Conservation (phyloP, 2,329 filamentous ascomycete species). For the Fusarium globosum region DNA sequence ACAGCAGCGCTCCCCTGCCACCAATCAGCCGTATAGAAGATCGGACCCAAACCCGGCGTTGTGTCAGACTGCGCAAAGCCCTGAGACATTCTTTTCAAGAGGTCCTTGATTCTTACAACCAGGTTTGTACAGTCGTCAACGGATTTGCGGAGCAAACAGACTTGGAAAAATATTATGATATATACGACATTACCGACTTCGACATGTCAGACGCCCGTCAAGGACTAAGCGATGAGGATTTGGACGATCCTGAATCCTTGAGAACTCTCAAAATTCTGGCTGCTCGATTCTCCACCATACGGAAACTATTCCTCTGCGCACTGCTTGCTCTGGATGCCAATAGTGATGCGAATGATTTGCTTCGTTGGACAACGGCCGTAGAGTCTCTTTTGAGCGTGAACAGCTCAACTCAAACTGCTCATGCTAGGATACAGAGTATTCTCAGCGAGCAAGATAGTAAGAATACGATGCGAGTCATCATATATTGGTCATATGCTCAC, state of each 20-base stretch:
- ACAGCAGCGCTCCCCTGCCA: conserved; percentile 85
- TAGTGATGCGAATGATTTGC: conserved; percentile 79
- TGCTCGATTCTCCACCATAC: conserved; percentile 80
- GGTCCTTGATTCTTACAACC: conserved; percentile 77
- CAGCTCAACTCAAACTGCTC: conserved; percentile 69
- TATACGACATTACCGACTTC: conserved; percentile 81
- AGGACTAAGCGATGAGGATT: conserved; percentile 72
- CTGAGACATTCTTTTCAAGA: conserved; percentile 76
- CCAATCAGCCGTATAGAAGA: conserved; percentile 94
- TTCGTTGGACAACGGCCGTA: conserved; percentile 81
- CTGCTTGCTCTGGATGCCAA: conserved; percentile 87
- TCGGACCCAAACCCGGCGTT: conserved; percentile 80
- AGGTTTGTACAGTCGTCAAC: conserved; percentile 75
- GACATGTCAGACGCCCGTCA: conserved; percentile 77
- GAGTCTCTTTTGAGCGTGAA: conserved; percentile 78
- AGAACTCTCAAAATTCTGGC: conserved; percentile 84
- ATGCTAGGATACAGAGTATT: conserved; percentile 73
- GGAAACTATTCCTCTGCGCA: conserved; percentile 90
- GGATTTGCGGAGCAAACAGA: conserved; percentile 82
- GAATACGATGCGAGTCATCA: conserved; percentile 44
- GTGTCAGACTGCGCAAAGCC: conserved; percentile 80
- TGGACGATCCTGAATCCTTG: conserved; percentile 81
- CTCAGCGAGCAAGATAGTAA: conserved; percentile 83
- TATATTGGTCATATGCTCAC: conserved; percentile 18
- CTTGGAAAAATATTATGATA: conserved; percentile 91